Evolutionary conservation across 306 rosid species (phyloP).

Genomic region (Quillaja saponaria): DNA sequence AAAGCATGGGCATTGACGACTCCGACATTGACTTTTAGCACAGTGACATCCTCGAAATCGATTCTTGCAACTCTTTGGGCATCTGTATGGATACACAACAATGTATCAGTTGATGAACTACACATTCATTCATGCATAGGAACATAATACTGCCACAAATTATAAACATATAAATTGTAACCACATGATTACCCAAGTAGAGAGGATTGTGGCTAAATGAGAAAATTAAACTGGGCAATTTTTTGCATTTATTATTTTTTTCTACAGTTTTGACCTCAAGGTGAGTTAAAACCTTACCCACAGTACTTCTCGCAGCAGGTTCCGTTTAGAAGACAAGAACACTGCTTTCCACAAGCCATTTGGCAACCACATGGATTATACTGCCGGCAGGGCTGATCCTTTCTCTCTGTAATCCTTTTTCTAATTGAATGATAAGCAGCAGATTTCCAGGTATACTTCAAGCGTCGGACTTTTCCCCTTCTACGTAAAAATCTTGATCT

Average conservation of each 20-base stretch:
- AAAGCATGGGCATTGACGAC: conserved; percentile 98
- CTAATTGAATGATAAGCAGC: conserved; percentile 97
- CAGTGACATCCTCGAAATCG: conserved; percentile 96
- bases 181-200: conserved; percentile 18
- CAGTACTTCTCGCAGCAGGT: conserved; percentile 99
- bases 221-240: conserved; percentile 17
- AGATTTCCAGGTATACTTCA: conserved; percentile 96
- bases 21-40: conserved; percentile 98
- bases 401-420: conserved; percentile 92
- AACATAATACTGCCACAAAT: conserved; percentile 1
- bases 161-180: conserved; percentile 18
- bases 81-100: conserved; percentile 42
- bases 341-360: conserved; percentile 94
- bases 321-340: conserved; percentile 90
- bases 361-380: conserved; percentile 95
- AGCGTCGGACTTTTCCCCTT: conserved; percentile 96
- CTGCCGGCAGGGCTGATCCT: conserved; percentile 98
- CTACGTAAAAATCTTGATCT: conserved; percentile 93
- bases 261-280: conserved; percentile 2
- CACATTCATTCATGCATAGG: conserved; percentile 1
- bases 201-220: conserved; percentile 17
- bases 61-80: conserved; percentile 94
- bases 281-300: conserved; percentile 69
- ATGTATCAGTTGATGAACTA: conserved; percentile 21
- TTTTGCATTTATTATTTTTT: too few relatives aligned